phyloP scores from a whole-genome alignment of 371 early-diverging fungal genomes.

The Mucor mucedo region DNA sequence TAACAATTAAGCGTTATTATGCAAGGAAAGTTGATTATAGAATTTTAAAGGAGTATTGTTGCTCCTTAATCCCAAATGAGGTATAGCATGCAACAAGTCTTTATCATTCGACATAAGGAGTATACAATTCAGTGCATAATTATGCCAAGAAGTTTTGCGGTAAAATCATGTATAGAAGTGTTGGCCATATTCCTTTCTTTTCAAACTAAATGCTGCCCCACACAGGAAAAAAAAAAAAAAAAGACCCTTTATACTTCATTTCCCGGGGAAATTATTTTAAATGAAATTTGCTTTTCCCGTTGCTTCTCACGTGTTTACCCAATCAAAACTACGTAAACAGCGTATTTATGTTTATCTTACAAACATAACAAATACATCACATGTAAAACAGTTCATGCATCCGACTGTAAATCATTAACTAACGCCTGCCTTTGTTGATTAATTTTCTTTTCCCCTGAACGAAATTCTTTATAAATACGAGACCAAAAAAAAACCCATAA shows the following conservation, averaged over 20 bases:
- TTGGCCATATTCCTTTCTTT: too few species aligned
- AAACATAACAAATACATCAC: constrained; percentile 11
- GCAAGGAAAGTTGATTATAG: constrained; percentile 14
- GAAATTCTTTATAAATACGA: constrained; percentile 10
- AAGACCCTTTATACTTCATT: constrained; percentile 2
- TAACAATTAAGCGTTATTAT: not conserved
- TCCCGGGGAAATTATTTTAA: constrained; percentile 2
- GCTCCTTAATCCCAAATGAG: not conserved
- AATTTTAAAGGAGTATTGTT: constrained; percentile 8
- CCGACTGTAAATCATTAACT: constrained; percentile 5
- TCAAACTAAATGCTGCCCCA: not conserved
- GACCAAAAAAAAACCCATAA: not conserved
- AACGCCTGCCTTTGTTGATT: not conserved
- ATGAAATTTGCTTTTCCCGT: not conserved
- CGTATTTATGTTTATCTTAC: not conserved
- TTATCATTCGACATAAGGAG: constrained; percentile 6
- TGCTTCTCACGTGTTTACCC: not conserved
- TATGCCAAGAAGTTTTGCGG: constrained; percentile 9
- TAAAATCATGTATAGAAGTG: constrained; percentile 1
- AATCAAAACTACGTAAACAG: not conserved
- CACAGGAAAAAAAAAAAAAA: not conserved
- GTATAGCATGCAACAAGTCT: too few species aligned
- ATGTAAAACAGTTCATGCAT: not conserved
- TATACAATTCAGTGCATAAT: constrained; percentile 3
- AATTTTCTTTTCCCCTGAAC: not conserved